A percentile compares a stretch with the other conserved stretches of the same genome.
Conservation (phyloP, 306 rosid species). For the Canavalia ensiformis region DNA sequence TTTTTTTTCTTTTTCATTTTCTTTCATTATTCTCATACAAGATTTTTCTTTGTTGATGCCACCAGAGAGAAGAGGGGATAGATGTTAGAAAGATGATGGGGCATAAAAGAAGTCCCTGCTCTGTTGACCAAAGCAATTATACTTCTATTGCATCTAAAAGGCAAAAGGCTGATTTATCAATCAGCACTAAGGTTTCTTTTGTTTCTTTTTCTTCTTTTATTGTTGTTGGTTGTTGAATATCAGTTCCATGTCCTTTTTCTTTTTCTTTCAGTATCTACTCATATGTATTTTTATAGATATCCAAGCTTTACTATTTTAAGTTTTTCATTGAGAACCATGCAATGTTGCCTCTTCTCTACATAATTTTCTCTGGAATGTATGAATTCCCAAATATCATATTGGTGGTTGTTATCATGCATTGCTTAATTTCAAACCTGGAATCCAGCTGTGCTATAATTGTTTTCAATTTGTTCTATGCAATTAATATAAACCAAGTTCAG, state of each 20-base stretch:
- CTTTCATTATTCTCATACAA: conserved; percentile 13
- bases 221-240: conserved; percentile 11
- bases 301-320: background rate
- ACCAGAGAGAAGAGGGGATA: conserved; percentile 76
- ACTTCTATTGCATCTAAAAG: conserved; percentile 83
- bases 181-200: conserved; percentile 77
- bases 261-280: conserved; percentile 25
- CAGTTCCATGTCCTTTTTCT: background rate
- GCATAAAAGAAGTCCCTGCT: conserved; percentile 82
- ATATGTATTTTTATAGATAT: background rate
- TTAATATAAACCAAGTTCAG: conserved; percentile 3
- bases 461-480: conserved; percentile 10
- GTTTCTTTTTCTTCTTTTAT: conserved; percentile 39
- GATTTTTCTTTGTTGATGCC: conserved; percentile 42
- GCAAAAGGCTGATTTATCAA: conserved; percentile 82
- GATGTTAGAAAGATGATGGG: conserved; percentile 84
- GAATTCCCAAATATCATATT: background rate
- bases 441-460: background rate
- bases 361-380: background rate
- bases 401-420: background rate
- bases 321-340: conserved; percentile 17
- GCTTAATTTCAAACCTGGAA: conserved; percentile 1
- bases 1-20: background rate
- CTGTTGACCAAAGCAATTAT: conserved; percentile 78
- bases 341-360: conserved; percentile 27